Base-by-base conservation (phyloP, 257 asterid genomes). In the Capsicum rhomboideum region DNA sequence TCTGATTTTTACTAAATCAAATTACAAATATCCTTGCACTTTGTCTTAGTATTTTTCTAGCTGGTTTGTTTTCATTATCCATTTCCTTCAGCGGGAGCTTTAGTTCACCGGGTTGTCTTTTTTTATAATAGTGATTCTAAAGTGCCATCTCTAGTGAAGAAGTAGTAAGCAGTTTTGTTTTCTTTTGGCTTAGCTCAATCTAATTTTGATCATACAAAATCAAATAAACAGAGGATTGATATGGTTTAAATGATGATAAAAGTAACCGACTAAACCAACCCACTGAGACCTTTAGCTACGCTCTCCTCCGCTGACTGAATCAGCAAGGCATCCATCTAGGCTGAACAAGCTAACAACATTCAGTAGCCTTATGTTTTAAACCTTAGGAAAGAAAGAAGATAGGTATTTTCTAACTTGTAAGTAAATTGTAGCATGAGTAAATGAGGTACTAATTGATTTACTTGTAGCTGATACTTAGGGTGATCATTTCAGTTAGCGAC, bases 401-500 rank as follows among this genome's bases (percentile, higher is more conserved):
- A 77, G 63, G 63, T 9, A 50, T 50, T 77, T 26, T 77, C 46
- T 28, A 77, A 77, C 82, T 26, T 77, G 82, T 77, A 77, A 75
- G 81, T 50, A 75, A 50, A 34, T 26, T 50, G 82, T 77, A 77
- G 63, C 63, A 77, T 50, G 44, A 50, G 81, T 8, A 26, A 77
- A 50, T 75, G 81, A 50, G 82, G 28, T 50, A 26, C 23, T 50
- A 77, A 26, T 77, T 18, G 46, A 77, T 77, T 34, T 49, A 50
- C 82, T 77, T 77, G 63, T 77, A 77, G 82, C 63, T 50, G 63
- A 77, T 77, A 77, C 63, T 50, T 77, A 77, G 82, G 82, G 26
- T 77, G 82, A 59, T 52, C 82, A 50, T 77, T 77, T 77, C 26
- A 50, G 28, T 77, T 16, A 26, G 63, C 21, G 6, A 17, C 10